phyloP scores from a whole-genome alignment of 2,329 filamentous ascomycete genomes.

The Neofusicoccum parvum region DNA sequence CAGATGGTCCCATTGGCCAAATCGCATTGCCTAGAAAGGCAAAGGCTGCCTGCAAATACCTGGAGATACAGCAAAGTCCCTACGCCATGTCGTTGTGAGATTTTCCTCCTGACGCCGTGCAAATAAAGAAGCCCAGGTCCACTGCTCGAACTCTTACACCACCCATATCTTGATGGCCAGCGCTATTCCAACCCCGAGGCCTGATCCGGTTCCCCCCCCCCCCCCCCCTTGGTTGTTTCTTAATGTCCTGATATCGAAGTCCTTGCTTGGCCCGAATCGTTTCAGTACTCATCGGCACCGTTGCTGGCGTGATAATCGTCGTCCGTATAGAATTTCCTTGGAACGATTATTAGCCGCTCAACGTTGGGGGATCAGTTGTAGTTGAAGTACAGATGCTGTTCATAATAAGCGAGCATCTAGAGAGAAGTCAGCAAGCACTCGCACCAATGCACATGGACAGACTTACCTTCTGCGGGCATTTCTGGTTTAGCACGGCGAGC shows the following conservation, averaged over 20 bases:
- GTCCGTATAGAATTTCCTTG: conserved; percentile 11
- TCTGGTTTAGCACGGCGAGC: conserved; percentile 68
- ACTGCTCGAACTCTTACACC: not conserved
- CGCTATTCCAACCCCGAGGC: not conserved
- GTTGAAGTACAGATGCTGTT: conserved; percentile 46
- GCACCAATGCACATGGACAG: not conserved
- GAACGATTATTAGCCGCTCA: conserved; percentile 5
- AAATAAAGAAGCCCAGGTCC: not conserved
- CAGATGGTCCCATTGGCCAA: conserved; percentile 1
- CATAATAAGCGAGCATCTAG: conserved; percentile 54
- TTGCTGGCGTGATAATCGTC: not conserved
- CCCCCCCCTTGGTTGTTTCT: no score
- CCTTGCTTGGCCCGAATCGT: not conserved
- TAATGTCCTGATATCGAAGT: not conserved
- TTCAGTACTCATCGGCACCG: not conserved
- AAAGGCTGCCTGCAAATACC: not conserved
- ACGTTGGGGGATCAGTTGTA: not conserved
- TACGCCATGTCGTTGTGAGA: conserved; percentile 1
- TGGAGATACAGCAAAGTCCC: not conserved
- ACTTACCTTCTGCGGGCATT: conserved; percentile 74
- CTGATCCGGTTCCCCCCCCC: no score
- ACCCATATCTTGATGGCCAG: not conserved
- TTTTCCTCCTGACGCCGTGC: not conserved
- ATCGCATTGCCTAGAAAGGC: not conserved
- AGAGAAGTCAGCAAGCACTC: not conserved